These are phyloP conservation scores for Paraurostyla sp. DNA, from an alignment of 73 alveolate species.

Conservation along the genomic window DNA sequence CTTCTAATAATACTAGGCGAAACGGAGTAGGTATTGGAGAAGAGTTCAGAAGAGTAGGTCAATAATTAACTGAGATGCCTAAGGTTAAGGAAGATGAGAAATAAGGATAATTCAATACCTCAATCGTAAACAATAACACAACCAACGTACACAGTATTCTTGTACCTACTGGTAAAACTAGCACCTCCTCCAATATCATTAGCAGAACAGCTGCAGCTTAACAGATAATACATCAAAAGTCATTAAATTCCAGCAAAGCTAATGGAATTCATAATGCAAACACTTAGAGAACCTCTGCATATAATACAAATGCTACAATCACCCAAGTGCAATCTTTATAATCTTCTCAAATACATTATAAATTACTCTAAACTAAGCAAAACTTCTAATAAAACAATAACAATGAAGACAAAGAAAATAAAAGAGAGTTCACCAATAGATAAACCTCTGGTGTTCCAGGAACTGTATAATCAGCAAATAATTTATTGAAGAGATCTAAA, in stretches of 20 bases:
- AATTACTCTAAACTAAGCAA: background rate
- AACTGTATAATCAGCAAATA: background rate
- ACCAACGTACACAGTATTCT: background rate
- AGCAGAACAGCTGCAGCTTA: constrained; percentile 39
- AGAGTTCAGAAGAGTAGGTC: constrained; percentile 30
- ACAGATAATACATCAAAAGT: background rate
- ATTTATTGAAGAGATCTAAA: constrained; percentile 34
- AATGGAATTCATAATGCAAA: background rate
- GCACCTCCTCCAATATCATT: no score
- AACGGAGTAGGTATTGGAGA: constrained; percentile 54
- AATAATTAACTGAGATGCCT: constrained; percentile 12
- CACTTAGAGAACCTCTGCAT: constrained; percentile 16
- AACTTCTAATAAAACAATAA: background rate
- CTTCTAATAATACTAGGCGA: background rate
- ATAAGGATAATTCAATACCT: background rate
- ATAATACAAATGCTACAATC: background rate
- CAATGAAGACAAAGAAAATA: constrained; percentile 50
- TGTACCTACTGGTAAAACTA: no score
- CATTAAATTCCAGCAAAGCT: background rate
- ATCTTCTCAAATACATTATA: constrained; percentile 1
- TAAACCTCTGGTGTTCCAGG: background rate
- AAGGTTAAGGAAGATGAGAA: constrained; percentile 26
- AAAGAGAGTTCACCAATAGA: constrained; percentile 24
- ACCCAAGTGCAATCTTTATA: background rate
- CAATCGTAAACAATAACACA: background rate